These are phyloP conservation scores for Xylaria cubensis DNA, from an alignment of 495 filamentous ascomycete genomes.

Conservation along the genomic window DNA sequence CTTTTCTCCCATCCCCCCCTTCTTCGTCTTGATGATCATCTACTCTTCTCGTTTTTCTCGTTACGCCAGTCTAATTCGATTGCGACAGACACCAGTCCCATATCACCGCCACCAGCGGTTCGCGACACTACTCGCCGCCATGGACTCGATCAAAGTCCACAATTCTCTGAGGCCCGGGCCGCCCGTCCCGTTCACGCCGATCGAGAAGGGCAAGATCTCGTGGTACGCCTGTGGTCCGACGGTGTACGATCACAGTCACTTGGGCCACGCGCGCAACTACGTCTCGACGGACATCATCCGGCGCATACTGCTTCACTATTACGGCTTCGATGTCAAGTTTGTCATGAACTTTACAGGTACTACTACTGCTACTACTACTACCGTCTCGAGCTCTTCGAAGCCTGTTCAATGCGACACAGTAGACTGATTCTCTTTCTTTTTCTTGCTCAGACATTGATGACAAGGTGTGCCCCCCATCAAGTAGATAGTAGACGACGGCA, in stretches of 20 bases:
- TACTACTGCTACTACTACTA: too few species aligned
- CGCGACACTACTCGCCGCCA: conserved; percentile 42
- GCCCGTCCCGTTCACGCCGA: conserved; percentile 78
- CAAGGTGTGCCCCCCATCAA: conserved; percentile 61
- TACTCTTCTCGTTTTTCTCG: conserved; percentile 33
- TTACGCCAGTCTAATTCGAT: conserved; percentile 18
- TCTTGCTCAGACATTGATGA: conserved; percentile 71
- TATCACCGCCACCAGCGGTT: conserved; percentile 38
- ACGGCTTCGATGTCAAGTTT: conserved; percentile 84
- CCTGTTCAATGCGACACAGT: neutral
- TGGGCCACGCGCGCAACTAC: conserved; percentile 94
- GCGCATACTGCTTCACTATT: conserved; percentile 84
- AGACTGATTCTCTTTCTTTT: neutral
- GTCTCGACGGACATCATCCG: conserved; percentile 92
- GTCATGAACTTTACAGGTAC: conserved; percentile 87
- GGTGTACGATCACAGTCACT: conserved; percentile 88
- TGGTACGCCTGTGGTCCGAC: conserved; percentile 96
- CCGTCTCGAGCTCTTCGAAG: neutral
- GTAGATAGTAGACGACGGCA: too few species aligned
- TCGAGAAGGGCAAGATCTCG: conserved; percentile 74
- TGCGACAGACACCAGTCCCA: conserved; percentile 23
- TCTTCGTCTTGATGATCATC: conserved; percentile 40
- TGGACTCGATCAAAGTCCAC: conserved; percentile 67
- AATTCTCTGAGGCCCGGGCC: conserved; percentile 76
- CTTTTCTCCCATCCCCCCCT: neutral